A percentile compares a stretch with the other conserved stretches of the same genome.
Conservation (phyloP, 108 stramenopile species). For the Craspedostauros australis region DNA sequence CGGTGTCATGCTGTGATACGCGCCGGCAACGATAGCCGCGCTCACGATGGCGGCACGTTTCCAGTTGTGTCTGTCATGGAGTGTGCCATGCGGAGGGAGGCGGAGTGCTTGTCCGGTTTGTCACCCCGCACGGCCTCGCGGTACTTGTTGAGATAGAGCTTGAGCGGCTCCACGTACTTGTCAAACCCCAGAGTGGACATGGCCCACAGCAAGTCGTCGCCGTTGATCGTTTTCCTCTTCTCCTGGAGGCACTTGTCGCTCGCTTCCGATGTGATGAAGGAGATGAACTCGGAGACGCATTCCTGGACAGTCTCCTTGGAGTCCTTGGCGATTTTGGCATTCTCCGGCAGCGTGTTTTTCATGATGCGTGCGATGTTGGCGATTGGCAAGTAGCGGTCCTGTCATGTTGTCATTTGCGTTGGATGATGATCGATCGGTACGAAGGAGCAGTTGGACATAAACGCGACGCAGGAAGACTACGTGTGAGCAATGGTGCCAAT, state of each 20-base stretch:
- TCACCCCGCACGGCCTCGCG: constrained; percentile 89
- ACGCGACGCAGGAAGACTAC: no score
- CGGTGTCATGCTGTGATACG: no score
- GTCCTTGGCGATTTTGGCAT: constrained; percentile 99
- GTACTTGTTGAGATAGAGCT: constrained; percentile 95
- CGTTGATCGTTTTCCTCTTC: constrained; percentile 99
- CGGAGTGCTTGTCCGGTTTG: constrained; percentile 75
- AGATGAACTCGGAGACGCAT: constrained; percentile 99
- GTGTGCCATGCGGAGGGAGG: no score
- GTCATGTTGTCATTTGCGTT: constrained; percentile 4
- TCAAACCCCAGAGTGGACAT: constrained; percentile 99
- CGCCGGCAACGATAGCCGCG: no score
- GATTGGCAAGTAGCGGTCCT: constrained; percentile 98
- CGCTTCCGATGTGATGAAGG: constrained; percentile 98
- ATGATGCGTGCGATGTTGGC: constrained; percentile 99
- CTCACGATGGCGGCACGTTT: no score
- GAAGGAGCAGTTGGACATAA: neutral
- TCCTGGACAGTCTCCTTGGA: constrained; percentile 99
- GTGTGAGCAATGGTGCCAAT: neutral
- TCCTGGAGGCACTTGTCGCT: constrained; percentile 97
- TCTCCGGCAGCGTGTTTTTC: constrained; percentile 96
- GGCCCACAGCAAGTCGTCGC: constrained; percentile 98
- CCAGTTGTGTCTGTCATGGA: no score
- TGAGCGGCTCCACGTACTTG: constrained; percentile 97
- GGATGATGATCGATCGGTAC: neutral